Evolutionary conservation across 2,329 filamentous ascomycete genomes (phyloP), one percentile per base, ranked within the genome.

Genomic region (Whalleya microplaca): DNA sequence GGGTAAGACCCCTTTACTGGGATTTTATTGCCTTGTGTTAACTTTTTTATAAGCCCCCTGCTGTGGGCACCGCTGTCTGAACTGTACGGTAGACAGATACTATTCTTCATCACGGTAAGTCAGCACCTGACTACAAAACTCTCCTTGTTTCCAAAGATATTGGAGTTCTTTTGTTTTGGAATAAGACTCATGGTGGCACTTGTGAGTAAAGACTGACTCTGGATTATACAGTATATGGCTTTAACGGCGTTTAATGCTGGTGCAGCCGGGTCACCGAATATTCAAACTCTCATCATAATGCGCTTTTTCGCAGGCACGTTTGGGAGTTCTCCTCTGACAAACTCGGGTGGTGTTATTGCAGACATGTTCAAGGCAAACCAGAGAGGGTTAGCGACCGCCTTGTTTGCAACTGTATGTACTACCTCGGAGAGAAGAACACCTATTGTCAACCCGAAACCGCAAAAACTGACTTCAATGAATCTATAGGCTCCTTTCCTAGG

Each of bases 41-140:
- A 54, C 49, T 44, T 42, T 9, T 53, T 14, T 48, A 29, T 18
- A 44, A 64, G 62, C 20, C 85, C 85, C 0, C 72, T 88, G 5
- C 65, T 89, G 1, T 89, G 86, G 82, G 87, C 86, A 1, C 86
- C 86, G 0, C 69, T 90, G 21, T 82, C 82, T 32, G 85, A 88
- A 66, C 70, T 87, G 29, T 84, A 81, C 32, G 86, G 82, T 4
- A 74, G 81, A 48, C 76, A 86, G 66, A 66, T 80, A 40, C 76
- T 87, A 12, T 84, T 85, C 65, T 76, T 82, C 61, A 71, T 74
- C 47, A 84, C 81, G 2, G 66, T 68, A 63, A 64, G 65, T 64
- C 14, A 9, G 16, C 43, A 41, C 21, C 2, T 16, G 18, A 46
- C 2, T 9, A 27, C 20, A 20, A 5, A 21, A 18, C 27, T 27